A percentile compares a stretch with the other conserved stretches of the same genome.
Conservation (phyloP, 2,329 filamentous ascomycete genomes). For the Colletotrichum lentis region DNA sequence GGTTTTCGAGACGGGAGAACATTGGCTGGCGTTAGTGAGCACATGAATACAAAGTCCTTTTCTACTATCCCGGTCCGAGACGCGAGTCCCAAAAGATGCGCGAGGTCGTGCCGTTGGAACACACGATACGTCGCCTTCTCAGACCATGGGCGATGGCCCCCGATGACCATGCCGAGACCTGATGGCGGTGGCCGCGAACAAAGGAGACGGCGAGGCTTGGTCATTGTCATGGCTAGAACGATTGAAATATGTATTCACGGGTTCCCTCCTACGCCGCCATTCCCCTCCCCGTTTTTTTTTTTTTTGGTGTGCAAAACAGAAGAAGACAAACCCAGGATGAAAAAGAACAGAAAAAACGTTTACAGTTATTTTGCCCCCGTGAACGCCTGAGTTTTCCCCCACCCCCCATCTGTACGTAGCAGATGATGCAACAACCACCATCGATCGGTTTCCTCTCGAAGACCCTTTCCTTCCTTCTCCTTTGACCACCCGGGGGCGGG, state of each 20-base stretch:
- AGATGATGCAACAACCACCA: conserved; percentile 18
- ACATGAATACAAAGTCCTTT: background rate
- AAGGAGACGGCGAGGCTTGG: too few relatives aligned
- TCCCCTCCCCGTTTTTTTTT: background rate
- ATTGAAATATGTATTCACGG: conserved; percentile 35
- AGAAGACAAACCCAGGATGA: too few relatives aligned
- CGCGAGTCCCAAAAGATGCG: too few relatives aligned
- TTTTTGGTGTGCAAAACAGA: conserved; percentile 10
- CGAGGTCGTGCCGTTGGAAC: too few relatives aligned
- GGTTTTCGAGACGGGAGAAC: background rate
- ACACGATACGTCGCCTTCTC: background rate
- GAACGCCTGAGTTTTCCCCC: conserved; percentile 19
- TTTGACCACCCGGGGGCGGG: background rate
- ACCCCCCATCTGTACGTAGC: conserved; percentile 18
- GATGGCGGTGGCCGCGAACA: background rate
- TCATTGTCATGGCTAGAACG: conserved; percentile 30
- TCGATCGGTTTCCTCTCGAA: conserved; percentile 1
- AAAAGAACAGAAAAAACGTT: background rate
- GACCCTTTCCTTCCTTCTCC: background rate
- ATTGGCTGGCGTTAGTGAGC: conserved; percentile 11
- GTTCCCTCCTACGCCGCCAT: conserved; percentile 33
- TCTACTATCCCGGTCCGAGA: background rate
- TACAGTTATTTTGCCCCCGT: conserved; percentile 11
- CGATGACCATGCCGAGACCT: background rate
- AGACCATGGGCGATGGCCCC: background rate